Evolutionary conservation across 352 stramenopile genomes (phyloP), one percentile per base, ranked within the genome.

Genomic region (Globisporangium polare): DNA sequence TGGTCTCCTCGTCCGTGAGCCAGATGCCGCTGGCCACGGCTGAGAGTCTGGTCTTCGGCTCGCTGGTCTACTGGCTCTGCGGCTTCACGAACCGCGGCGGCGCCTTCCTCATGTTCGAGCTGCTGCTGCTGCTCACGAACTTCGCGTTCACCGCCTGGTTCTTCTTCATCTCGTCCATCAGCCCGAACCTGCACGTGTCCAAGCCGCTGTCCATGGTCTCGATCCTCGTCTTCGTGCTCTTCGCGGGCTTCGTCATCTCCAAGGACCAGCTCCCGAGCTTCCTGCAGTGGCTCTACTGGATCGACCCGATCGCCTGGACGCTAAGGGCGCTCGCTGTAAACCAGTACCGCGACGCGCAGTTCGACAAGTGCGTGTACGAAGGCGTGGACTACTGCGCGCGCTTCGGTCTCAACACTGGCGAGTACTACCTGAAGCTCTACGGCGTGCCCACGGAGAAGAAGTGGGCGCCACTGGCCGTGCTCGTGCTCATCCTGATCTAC

Each of bases 11-110:
- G 18, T 47, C 56, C 3, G 55, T 70, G 20, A 63, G 68, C 27
- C 53, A 62, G 31, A 51, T 70, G 37, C 54, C 74, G 62, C 60
- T 75, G 50, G 31, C 51, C 70, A 12, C 67, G 7, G 59, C 78
- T 29, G 82, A 90, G 70, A 72, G 74, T 10, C 55, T 86, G 5
- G 47, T 85, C 35, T 90, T 92, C 71, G 83, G 77, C 24, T 77
- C 69, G 8, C 61, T 92, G 54, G 58, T 90, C 8, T 92, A 92
- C 62, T 92, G 71, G 64, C 80, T 90, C 64, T 73, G 82, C 53
- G 83, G 83, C 20, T 72, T 92, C 31, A 18, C 31, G 5, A 31
- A 31, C 22, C 3, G 63, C 15, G 65, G 39, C 18, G 18, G 9
- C 5, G 3, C 41, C 5, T 79, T 66, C 59, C 3, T 73, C 8